A percentile compares a stretch with the other conserved stretches of the same genome.
phyloP scores from a whole-genome alignment of 2,329 filamentous ascomycete genomes.

The Fusarium piperis region DNA sequence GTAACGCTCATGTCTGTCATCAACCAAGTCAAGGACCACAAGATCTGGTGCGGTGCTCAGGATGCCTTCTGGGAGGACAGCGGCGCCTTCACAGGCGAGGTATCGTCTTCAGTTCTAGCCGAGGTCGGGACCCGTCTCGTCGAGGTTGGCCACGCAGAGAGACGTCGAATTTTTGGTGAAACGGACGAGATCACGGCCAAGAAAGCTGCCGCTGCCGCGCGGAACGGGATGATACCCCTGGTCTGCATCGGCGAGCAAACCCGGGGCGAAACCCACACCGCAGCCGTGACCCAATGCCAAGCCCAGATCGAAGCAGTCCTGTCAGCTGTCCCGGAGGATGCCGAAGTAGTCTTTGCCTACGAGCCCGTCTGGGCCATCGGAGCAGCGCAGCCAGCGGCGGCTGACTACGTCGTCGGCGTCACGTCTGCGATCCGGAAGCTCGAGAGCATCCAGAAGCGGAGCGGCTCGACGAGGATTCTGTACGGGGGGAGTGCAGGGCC shows the following conservation, averaged over 20 bases:
- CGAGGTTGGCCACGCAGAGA: conserved; percentile 84
- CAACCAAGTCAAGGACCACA: conserved; percentile 55
- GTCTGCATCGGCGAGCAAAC: conserved; percentile 82
- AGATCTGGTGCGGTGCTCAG: conserved; percentile 74
- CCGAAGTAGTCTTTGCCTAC: conserved; percentile 82
- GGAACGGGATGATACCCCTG: conserved; percentile 78
- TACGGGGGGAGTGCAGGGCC: conserved; percentile 88
- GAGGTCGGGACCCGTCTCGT: conserved; percentile 77
- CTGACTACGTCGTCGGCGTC: conserved; percentile 77
- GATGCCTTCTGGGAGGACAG: conserved; percentile 75
- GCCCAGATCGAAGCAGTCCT: conserved; percentile 73
- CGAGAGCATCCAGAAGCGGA: conserved; percentile 60
- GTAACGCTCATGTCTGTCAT: conserved; percentile 69
- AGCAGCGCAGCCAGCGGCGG: conserved; percentile 73
- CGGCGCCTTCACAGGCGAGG: conserved; percentile 82
- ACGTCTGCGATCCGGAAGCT: conserved; percentile 69
- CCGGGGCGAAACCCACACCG: conserved; percentile 55
- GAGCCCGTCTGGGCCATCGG: conserved; percentile 93
- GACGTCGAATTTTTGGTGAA: conserved; percentile 76
- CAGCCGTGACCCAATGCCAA: conserved; percentile 72
- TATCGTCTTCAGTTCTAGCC: conserved; percentile 73
- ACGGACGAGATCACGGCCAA: conserved; percentile 73
- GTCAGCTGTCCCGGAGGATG: conserved; percentile 65
- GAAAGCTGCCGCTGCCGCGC: conserved; percentile 75
- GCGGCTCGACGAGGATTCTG: conserved; percentile 72